Conservation (phyloP, 441 rosid genomes). For the Adansonia rubrostipa region DNA sequence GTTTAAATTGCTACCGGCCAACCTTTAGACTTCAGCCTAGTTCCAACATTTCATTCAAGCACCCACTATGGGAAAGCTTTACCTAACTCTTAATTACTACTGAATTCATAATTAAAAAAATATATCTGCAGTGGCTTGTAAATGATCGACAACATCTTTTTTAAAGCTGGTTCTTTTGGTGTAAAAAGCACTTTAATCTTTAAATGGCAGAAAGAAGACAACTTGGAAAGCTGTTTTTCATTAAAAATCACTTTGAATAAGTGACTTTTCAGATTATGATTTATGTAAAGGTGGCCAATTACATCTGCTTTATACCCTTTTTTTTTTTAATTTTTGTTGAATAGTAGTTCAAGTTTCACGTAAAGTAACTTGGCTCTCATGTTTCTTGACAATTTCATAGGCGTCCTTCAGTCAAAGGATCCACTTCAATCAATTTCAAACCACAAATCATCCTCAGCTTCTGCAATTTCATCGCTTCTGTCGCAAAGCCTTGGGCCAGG, state of each 20-base stretch:
- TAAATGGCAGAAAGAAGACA: background rate
- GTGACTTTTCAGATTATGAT: conserved; percentile 17
- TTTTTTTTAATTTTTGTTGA: background rate
- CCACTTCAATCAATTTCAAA: conserved; percentile 50
- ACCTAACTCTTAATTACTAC: conserved; percentile 16
- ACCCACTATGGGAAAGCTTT: conserved; percentile 22
- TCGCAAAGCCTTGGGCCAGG: conserved; percentile 48
- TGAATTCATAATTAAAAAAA: background rate
- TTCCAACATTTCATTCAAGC: conserved; percentile 18
- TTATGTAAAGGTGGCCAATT: conserved; percentile 22
- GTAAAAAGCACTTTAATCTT: background rate
- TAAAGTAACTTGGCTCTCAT: background rate
- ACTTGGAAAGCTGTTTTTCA: conserved; percentile 5
- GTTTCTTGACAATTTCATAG: conserved; percentile 42
- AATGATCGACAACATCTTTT: conserved; percentile 14
- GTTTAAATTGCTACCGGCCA: background rate
- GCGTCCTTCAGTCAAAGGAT: conserved; percentile 73
- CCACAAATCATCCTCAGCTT: conserved; percentile 39
- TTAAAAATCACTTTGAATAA: background rate
- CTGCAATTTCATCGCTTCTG: conserved; percentile 49
- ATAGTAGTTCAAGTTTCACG: conserved; percentile 24
- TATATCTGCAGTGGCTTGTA: background rate
- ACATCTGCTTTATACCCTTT: background rate
- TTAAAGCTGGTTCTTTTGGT: background rate
- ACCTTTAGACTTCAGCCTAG: conserved; percentile 5